phyloP scores from a whole-genome alignment of 2,329 filamentous ascomycete genomes.

The Colletotrichum zoysiae region DNA sequence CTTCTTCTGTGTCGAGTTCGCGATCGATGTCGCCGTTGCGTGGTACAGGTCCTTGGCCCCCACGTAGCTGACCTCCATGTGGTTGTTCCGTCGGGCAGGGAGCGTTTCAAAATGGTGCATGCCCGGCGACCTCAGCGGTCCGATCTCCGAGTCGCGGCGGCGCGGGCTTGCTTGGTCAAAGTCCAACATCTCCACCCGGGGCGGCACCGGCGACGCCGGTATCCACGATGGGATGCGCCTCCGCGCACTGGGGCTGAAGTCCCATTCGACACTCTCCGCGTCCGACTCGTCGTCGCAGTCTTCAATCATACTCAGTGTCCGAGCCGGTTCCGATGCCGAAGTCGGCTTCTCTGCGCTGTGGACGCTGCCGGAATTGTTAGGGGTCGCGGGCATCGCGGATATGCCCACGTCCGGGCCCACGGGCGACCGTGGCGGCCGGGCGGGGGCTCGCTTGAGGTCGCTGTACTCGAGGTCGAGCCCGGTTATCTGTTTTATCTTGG shows the following conservation, averaged over 20 bases:
- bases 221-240: constrained; percentile 35
- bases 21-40: constrained; percentile 44
- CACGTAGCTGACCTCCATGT: constrained; percentile 40
- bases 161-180: constrained; percentile 35
- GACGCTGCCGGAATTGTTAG: constrained; percentile 16
- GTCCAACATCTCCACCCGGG: constrained; percentile 29
- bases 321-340: constrained; percentile 32
- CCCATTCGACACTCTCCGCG: constrained; percentile 32
- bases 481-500: constrained; percentile 58
- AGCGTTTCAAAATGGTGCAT: constrained; percentile 44
- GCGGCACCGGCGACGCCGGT: constrained; percentile 38
- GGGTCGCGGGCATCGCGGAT: constrained; percentile 13
- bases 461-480: constrained; percentile 53
- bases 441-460: constrained; percentile 2
- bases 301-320: constrained; percentile 36
- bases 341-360: constrained; percentile 5
- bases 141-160: constrained; percentile 39
- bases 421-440: constrained; percentile 13
- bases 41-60: constrained; percentile 46
- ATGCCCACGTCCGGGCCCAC: background rate
- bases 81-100: constrained; percentile 39
- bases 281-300: constrained; percentile 36
- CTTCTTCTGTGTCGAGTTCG: constrained; percentile 32
- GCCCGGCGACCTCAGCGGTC: constrained; percentile 32
- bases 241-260: constrained; percentile 33